phyloP scores from a whole-genome alignment of 371 early-diverging fungal genomes.

The Parasitella parasitica region DNA sequence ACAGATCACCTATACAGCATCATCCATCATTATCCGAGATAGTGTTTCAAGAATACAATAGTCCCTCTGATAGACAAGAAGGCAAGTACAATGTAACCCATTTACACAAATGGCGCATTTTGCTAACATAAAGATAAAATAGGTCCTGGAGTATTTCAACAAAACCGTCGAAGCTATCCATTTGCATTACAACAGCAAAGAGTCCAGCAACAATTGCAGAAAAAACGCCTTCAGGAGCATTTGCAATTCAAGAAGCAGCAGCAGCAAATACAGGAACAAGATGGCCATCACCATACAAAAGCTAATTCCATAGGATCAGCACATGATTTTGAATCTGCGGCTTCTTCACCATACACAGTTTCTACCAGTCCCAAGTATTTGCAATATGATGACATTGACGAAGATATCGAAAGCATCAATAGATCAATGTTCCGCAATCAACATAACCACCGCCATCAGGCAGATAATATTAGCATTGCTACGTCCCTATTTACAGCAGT shows the following conservation, averaged over 20 bases:
- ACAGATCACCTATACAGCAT: constrained; percentile 22
- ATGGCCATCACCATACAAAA: background rate
- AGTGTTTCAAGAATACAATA: constrained; percentile 17
- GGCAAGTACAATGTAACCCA: too few species aligned
- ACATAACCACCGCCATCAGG: background rate
- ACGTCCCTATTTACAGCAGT: constrained; percentile 23
- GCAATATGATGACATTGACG: constrained; percentile 6
- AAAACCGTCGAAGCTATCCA: constrained; percentile 1
- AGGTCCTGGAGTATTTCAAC: constrained; percentile 5
- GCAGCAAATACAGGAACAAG: background rate
- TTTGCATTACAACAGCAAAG: background rate
- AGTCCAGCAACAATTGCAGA: background rate
- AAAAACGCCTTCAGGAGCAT: background rate
- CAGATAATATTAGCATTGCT: constrained; percentile 11
- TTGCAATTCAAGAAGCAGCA: background rate
- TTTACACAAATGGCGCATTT: too few species aligned
- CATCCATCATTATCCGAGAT: constrained; percentile 25
- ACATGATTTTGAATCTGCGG: background rate
- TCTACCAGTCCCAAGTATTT: background rate
- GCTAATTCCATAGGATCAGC: background rate
- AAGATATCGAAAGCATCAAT: constrained; percentile 2
- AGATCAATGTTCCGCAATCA: background rate
- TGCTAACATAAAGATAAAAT: background rate
- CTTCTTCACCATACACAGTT: background rate
- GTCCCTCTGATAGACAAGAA: background rate